Base-by-base conservation (phyloP, 768 basidiomycete genomes). In the Tricholoma saponaceum region DNA sequence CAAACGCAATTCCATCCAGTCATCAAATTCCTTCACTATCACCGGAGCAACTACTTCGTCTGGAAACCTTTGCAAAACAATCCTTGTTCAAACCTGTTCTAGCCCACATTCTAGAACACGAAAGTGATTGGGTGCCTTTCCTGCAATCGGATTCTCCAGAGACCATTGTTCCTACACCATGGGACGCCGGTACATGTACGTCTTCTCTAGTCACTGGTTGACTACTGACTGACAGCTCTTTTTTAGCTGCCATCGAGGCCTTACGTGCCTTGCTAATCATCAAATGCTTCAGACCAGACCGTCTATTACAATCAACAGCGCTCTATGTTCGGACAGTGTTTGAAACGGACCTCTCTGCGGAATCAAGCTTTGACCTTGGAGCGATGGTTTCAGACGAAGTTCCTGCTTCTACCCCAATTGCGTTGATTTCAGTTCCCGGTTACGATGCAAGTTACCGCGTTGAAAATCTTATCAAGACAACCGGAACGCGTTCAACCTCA, bases 361-460 rank as follows among this genome's bases (percentile, higher is more conserved):
- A 89, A 68, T 81, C 92, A 0, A 81, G 78, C 46, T 92, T 86
- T 68, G 89, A 95, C 54, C 83, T 99, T 25, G 80, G 81, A 18
- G 70, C 73, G 8, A 88, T 98, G 77, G 92, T 98, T 25, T 63
- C 78, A 6, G 81, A 89, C 64, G 94, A 98, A 68, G 83, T 95
- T 30, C 79, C 83, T 3, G 81, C 94, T 2, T 79, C 83, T 3
- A 92, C 92, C 0, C 95, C 97, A 1, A 75, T 98, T 23, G 91
- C 94, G 3, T 77, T 99, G 51, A 84, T 95, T 28, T 98, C 96
- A 5, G 94, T 99, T 3, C 86, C 92, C 2, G 97, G 97, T 14
- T 96, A 97, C 67, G 97, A 99, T 69, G 97, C 97, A n/a, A 96
- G 95, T 70, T 98, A 95, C 71, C 85, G 91, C 51, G 92, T 97